These are phyloP conservation scores for Diutina pseudorugosa DNA, from an alignment of 1,139 yeast genomes.

Conservation along the genomic window DNA sequence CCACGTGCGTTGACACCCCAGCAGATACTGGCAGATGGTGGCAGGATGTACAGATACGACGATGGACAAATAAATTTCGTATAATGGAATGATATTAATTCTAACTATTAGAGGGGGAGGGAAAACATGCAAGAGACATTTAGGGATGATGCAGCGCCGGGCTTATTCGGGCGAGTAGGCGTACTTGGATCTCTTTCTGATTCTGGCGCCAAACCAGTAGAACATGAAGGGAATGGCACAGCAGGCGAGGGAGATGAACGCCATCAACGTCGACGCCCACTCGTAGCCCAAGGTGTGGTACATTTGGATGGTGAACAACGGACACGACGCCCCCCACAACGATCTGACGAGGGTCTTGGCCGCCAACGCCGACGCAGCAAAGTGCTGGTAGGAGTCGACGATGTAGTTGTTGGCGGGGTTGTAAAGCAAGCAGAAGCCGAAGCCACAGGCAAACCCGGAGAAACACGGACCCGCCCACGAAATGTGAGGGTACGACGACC, in stretches of 20 bases:
- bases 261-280: constrained; percentile 64
- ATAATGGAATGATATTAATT: no score
- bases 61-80: no score
- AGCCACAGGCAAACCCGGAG: constrained; percentile 47
- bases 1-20: no score
- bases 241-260: constrained; percentile 50
- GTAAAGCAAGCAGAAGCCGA: constrained; percentile 48
- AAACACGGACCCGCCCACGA: constrained; percentile 59
- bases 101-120: neutral
- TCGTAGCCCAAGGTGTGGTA: constrained; percentile 55
- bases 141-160: neutral
- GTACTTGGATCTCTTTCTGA: constrained; percentile 38
- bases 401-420: constrained; percentile 61
- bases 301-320: constrained; percentile 70
- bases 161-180: constrained; percentile 22
- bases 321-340: constrained; percentile 65
- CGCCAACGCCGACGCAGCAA: constrained; percentile 60
- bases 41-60: no score
- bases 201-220: constrained; percentile 39
- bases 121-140: neutral
- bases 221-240: constrained; percentile 50
- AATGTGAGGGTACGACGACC: constrained; percentile 45
- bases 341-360: constrained; percentile 58
- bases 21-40: no score
- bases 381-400: constrained; percentile 61